These are phyloP conservation scores for Metschnikowia anglica DNA, from an alignment of 805 yeast genomes.

Conservation along the genomic window DNA sequence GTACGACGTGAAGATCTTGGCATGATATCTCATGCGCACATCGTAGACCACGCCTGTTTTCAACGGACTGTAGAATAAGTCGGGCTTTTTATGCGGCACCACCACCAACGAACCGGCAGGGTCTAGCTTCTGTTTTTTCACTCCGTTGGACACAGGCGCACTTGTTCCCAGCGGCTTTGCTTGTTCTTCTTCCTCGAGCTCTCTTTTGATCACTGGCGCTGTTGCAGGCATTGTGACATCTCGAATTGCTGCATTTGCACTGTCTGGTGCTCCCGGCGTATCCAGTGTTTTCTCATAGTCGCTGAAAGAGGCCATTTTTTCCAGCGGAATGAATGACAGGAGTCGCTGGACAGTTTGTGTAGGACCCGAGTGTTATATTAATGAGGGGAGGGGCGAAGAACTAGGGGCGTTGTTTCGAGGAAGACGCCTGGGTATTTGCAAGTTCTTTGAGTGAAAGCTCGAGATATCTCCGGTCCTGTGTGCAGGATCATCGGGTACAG, in stretches of 20 bases:
- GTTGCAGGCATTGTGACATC: not conserved
- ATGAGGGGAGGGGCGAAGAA: not conserved
- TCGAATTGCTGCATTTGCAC: not conserved
- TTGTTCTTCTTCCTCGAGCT: not conserved
- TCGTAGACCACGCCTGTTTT: constrained; percentile 96
- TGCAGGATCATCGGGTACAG: constrained; percentile 6
- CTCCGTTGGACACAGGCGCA: not conserved
- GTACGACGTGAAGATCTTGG: constrained; percentile 87
- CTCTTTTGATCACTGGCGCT: not conserved
- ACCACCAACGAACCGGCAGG: constrained; percentile 25
- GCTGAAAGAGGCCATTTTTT: not conserved
- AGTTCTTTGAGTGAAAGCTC: constrained; percentile 6
- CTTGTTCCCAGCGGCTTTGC: not conserved
- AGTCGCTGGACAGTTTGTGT: not conserved
- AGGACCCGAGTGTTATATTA: not conserved
- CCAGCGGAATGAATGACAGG: not conserved
- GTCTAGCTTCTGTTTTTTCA: constrained; percentile 8
- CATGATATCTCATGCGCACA: constrained; percentile 96
- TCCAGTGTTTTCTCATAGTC: not conserved
- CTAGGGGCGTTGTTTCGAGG: not conserved
- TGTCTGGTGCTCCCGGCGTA: not conserved
- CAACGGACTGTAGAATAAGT: constrained; percentile 65
- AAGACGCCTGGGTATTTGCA: constrained; percentile 2
- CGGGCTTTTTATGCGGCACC: constrained; percentile 64
- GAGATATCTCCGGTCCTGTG: constrained; percentile 8